These are phyloP conservation scores for Penicillium canescens DNA, from an alignment of 495 filamentous ascomycete genomes.

Conservation along the genomic window DNA sequence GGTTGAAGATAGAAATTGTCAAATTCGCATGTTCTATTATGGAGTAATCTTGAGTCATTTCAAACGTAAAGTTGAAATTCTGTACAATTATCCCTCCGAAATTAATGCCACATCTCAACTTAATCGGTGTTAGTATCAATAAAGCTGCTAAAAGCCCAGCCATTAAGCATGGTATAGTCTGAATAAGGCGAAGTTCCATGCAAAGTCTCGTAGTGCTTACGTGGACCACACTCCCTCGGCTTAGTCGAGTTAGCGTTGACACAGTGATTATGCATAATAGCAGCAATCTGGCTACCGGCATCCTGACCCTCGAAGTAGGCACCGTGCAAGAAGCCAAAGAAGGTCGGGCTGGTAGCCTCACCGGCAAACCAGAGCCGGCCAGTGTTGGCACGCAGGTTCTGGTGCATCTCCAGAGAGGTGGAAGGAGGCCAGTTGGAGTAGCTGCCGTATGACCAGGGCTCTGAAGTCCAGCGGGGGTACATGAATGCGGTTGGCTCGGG, in stretches of 20 bases:
- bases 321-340: slow-evolving; percentile 74
- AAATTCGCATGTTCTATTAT: too few species aligned
- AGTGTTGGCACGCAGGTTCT: slow-evolving; percentile 72
- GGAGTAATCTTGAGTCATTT: too few species aligned
- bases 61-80: too few species aligned
- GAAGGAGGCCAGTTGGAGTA: slow-evolving; percentile 77
- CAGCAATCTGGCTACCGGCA: slow-evolving; percentile 51
- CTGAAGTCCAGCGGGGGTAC: slow-evolving; percentile 69
- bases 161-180: slow-evolving; percentile 10
- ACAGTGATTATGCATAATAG: slow-evolving; percentile 15
- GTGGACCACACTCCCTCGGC: slow-evolving; percentile 9
- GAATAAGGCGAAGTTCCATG: slow-evolving; percentile 6
- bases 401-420: slow-evolving; percentile 65
- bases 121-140: slow-evolving; percentile 18
- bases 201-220: slow-evolving; percentile 9
- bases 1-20: too few species aligned
- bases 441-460: slow-evolving; percentile 67
- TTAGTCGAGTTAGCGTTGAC: slow-evolving; percentile 4
- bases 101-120: neutral
- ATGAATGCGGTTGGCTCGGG: slow-evolving; percentile 68
- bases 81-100: too few species aligned
- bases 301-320: slow-evolving; percentile 61
- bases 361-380: slow-evolving; percentile 70
- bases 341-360: slow-evolving; percentile 67
- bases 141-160: slow-evolving; percentile 9